Evolutionary conservation across 257 asterid genomes (phyloP), one percentile per base, ranked within the genome.

Genomic region (Jacaranda copaia): DNA sequence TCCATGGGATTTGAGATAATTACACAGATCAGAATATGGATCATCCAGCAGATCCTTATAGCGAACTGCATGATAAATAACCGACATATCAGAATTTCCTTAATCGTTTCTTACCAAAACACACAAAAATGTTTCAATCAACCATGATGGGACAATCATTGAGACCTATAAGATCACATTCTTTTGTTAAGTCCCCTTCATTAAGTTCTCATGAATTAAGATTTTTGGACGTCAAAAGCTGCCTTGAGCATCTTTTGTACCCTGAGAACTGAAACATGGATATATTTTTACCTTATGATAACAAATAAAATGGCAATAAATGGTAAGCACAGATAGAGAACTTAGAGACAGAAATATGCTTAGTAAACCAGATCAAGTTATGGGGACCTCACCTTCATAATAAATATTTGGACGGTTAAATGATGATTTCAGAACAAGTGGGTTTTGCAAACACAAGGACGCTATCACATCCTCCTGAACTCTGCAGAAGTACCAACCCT

Each of bases 401-500:
- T 87, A 87, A 59, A 94, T 91, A 86, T 94, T 94, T 79, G 97
- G 89, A 61, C 99, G 98, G 78, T 95, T 95, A 84, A 95, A 95
- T 49, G 99, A 93, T 52, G 99, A 92, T 82, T 89, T 92, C 83
- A 95, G 88, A 74, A 92, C 91, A 75, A 93, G 91, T 42, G 99
- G 98, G 73, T 84, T 91, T 81, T 80, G 90, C 87, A 95, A 86
- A 81, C 83, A 82, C 92, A 95, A 83, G 61, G 98, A 92, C 55
- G 81, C 84, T 68, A 91, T 89, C 83, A 95, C 93, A 78, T 95
- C 98, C 88, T 87, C 84, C 89, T 95, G 99, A 82, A 95, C 99
- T 87, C 99, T 95, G 96, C 88, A 88, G 81, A 86, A 38, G 70
- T 77, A 66, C 68, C 19, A 84, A 75, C 32, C 69, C 70, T 40